phyloP scores from a whole-genome alignment of 2,329 filamentous ascomycete species.

The Arthrobotrys iridis region DNA sequence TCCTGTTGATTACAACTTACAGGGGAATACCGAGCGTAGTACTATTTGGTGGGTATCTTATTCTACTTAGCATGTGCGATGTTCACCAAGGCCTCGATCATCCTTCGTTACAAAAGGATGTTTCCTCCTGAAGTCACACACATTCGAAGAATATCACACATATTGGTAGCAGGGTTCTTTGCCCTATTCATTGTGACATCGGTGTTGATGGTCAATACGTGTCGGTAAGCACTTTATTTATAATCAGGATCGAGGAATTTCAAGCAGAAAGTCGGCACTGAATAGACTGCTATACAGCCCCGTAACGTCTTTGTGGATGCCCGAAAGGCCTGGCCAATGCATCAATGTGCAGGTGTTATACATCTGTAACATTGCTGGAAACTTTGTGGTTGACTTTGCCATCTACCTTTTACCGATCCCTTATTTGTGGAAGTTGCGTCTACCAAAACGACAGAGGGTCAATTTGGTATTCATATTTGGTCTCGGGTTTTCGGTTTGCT shows the following conservation, averaged over 20 bases:
- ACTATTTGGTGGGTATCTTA: slow-evolving; percentile 22
- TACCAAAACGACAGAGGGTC: slow-evolving; percentile 22
- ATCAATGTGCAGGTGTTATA: slow-evolving; percentile 26
- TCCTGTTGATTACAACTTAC: background rate
- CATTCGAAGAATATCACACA: slow-evolving; percentile 9
- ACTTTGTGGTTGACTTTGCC: slow-evolving; percentile 20
- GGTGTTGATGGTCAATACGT: slow-evolving; percentile 19
- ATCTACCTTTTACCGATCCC: slow-evolving; percentile 37
- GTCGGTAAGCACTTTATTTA: slow-evolving; percentile 2
- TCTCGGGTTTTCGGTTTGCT: slow-evolving; percentile 32
- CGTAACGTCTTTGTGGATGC: background rate
- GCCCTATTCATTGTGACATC: background rate
- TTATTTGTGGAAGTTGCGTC: slow-evolving; percentile 33
- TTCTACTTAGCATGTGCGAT: slow-evolving; percentile 20
- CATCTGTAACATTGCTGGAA: slow-evolving; percentile 20
- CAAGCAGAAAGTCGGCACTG: background rate
- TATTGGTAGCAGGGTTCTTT: slow-evolving; percentile 19
- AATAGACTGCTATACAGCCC: slow-evolving; percentile 2
- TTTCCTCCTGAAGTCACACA: slow-evolving; percentile 27
- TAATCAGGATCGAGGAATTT: background rate
- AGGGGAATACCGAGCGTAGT: background rate
- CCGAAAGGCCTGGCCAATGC: slow-evolving; percentile 4
- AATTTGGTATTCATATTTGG: slow-evolving; percentile 41
- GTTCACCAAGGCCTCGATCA: slow-evolving; percentile 28
- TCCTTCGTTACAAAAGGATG: slow-evolving; percentile 20